Conservation (phyloP, 1,139 yeast species). For the Hansenula sp. region DNA sequence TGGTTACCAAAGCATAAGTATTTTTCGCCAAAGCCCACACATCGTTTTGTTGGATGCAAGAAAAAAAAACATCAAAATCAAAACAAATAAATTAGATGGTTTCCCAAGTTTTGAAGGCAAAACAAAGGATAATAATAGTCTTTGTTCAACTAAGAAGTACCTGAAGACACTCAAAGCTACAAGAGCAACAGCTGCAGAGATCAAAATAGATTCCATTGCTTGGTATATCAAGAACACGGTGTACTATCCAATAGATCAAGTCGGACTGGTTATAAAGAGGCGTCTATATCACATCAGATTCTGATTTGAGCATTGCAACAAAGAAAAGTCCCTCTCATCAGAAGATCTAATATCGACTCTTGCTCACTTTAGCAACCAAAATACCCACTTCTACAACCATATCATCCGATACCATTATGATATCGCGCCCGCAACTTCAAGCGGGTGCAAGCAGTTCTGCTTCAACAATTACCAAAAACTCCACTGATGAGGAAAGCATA, state of each 20-base stretch:
- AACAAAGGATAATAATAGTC: not conserved
- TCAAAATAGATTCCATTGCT: too few relatives aligned
- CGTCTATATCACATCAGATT: too few relatives aligned
- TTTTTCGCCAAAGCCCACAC: not conserved
- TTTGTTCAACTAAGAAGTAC: not conserved
- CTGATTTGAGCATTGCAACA: too few relatives aligned
- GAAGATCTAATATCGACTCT: too few relatives aligned
- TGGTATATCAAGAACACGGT: too few relatives aligned
- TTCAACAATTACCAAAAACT: not conserved
- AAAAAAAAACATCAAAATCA: constrained; percentile 2
- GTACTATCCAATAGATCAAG: too few relatives aligned
- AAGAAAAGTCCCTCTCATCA: too few relatives aligned
- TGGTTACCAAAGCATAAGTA: not conserved
- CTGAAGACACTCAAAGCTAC: too few relatives aligned
- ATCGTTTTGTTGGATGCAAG: not conserved
- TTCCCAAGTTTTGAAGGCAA: constrained; percentile 3
- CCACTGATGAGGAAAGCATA: not conserved
- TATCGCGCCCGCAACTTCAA: constrained; percentile 5
- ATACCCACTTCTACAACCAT: not conserved
- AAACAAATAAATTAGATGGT: constrained; percentile 3
- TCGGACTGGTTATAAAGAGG: too few relatives aligned
- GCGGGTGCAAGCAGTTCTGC: constrained; percentile 3
- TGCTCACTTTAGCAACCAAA: not conserved
- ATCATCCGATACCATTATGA: not conserved
- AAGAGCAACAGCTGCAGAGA: too few relatives aligned